A percentile compares a stretch with the other conserved stretches of the same genome.
Conservation (phyloP, 768 basidiomycete species). For the Tephrocybe rancida region DNA sequence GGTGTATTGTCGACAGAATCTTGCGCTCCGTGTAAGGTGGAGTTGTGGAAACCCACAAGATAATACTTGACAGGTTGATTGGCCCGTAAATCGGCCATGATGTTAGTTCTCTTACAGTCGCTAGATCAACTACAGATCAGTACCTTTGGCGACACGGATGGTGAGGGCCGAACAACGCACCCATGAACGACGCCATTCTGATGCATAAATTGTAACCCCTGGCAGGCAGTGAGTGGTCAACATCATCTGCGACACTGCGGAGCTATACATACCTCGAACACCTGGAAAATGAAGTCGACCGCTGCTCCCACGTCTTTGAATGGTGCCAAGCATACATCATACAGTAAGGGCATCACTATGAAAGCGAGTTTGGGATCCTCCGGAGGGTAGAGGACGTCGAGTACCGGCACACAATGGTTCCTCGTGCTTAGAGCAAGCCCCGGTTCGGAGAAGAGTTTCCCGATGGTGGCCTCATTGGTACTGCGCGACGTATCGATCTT, state of each 20-base stretch:
- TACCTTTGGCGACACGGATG: neutral
- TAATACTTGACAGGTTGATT: conserved; percentile 9
- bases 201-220: conserved; percentile 37
- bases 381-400: conserved; percentile 22
- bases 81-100: conserved; percentile 10
- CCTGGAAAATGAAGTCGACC: conserved; percentile 27
- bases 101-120: conserved; percentile 6
- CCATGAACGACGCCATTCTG: conserved; percentile 27
- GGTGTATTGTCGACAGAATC: neutral
- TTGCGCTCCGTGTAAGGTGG: neutral
- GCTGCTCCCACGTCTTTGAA: conserved; percentile 33
- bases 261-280: conserved; percentile 27
- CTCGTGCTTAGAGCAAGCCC: conserved; percentile 17
- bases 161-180: neutral
- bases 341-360: conserved; percentile 31
- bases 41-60: conserved; percentile 10
- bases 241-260: too few species aligned
- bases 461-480: conserved; percentile 18
- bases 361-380: conserved; percentile 13
- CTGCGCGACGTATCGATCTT: neutral
- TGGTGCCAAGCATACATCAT: conserved; percentile 15
- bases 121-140: neutral
- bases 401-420: conserved; percentile 32
- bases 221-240: neutral
- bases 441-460: conserved; percentile 17